A percentile compares a stretch with the other conserved stretches of the same genome.
These are phyloP conservation scores for Paracamarosporium sp. DNA, from an alignment of 2,329 filamentous ascomycete genomes.

Conservation along the genomic window DNA sequence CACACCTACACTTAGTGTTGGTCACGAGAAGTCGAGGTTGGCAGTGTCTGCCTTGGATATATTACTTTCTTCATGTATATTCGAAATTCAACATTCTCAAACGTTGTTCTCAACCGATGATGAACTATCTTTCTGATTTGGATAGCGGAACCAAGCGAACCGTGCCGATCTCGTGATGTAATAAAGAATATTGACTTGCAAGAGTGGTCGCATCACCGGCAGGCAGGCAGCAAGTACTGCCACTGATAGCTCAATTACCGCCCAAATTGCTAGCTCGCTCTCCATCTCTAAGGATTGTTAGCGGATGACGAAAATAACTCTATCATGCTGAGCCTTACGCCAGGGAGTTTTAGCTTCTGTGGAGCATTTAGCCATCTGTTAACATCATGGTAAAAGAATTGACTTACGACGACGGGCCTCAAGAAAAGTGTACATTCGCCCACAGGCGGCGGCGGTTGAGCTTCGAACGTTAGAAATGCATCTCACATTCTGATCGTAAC, in stretches of 20 bases:
- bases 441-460: slow-evolving; percentile 3
- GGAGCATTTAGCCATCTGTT: background rate
- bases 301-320: background rate
- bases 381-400: background rate
- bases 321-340: background rate
- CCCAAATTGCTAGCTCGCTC: slow-evolving; percentile 5
- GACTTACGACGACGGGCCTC: background rate
- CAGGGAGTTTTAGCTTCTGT: background rate
- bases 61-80: background rate
- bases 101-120: background rate
- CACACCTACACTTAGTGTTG: background rate
- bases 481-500: background rate
- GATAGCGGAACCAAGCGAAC: background rate
- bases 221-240: slow-evolving; percentile 7
- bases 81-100: background rate
- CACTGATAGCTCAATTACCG: slow-evolving; percentile 5
- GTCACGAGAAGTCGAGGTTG: too few species aligned
- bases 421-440: slow-evolving; percentile 2
- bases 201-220: slow-evolving; percentile 1
- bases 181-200: background rate
- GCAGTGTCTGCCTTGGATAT: background rate
- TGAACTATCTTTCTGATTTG: background rate
- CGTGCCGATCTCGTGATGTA: background rate
- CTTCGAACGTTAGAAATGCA: background rate
- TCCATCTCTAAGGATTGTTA: background rate